A percentile compares a stretch with the other conserved stretches of the same genome.
Conservation (phyloP, 1,139 yeast genomes). For the Debaryomyces udenii region DNA sequence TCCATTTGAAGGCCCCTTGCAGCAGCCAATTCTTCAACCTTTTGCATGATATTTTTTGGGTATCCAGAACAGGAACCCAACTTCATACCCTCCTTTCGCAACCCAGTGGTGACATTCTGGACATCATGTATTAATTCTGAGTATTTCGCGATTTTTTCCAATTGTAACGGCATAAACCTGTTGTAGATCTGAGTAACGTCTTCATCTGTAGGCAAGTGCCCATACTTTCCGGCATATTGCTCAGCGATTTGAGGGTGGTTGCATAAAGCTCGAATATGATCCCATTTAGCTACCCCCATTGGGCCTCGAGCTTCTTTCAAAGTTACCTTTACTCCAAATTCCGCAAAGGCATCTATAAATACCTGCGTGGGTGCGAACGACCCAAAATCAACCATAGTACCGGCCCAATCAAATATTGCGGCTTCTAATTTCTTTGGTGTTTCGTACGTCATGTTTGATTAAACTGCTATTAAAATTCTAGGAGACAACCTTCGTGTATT, state of each 20-base stretch:
- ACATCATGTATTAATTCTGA: conserved; percentile 62
- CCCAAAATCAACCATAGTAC: conserved; percentile 2
- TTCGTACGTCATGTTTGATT: conserved; percentile 1
- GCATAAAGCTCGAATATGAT: neutral
- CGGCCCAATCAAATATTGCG: conserved; percentile 1
- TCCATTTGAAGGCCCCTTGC: no score
- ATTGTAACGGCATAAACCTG: conserved; percentile 57
- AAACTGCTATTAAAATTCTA: neutral
- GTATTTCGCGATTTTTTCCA: conserved; percentile 77
- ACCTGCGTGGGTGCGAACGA: conserved; percentile 3
- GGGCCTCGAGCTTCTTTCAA: neutral
- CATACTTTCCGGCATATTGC: neutral
- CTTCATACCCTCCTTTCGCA: no score
- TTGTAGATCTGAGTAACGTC: conserved; percentile 71
- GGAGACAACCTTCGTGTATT: neutral
- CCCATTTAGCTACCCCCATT: conserved; percentile 1
- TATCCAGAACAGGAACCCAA: no score
- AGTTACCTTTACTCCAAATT: neutral
- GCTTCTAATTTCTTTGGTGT: conserved; percentile 1
- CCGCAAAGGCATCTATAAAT: conserved; percentile 2
- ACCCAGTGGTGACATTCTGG: no score
- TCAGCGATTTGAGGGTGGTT: neutral
- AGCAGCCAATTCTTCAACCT: no score
- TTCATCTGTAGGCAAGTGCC: conserved; percentile 56
- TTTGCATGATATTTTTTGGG: no score